phyloP scores from a whole-genome alignment of 352 stramenopile genomes.

The Globisporangium irregulare region DNA sequence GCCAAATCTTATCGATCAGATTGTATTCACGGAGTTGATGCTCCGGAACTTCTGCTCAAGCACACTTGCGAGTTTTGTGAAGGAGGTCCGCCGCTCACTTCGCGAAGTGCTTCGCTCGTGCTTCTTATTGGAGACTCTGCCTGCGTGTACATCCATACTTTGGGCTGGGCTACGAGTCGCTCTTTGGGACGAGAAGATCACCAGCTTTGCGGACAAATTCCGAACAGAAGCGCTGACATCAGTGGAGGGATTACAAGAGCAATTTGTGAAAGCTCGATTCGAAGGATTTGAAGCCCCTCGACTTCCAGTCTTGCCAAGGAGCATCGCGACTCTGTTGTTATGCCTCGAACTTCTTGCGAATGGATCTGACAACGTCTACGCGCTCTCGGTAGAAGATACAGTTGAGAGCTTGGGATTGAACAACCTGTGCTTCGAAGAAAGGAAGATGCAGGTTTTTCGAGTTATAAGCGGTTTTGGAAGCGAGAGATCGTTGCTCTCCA shows the following conservation, averaged over 20 bases:
- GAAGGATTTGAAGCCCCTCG: background rate
- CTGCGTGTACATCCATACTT: constrained; percentile 15
- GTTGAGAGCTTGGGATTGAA: background rate
- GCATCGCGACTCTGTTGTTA: background rate
- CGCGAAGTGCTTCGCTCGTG: constrained; percentile 9
- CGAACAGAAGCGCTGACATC: background rate
- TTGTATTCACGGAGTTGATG: constrained; percentile 26
- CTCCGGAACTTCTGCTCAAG: constrained; percentile 18
- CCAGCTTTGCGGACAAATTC: constrained; percentile 15
- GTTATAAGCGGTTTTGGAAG: background rate
- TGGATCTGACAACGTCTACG: background rate
- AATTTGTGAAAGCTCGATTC: constrained; percentile 1
- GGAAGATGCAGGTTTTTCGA: constrained; percentile 2
- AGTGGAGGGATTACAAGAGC: background rate
- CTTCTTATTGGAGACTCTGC: background rate
- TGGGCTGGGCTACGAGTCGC: constrained; percentile 19
- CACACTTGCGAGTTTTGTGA: background rate
- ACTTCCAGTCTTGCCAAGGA: background rate
- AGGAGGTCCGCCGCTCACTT: background rate
- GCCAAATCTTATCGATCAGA: constrained; percentile 5
- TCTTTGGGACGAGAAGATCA: constrained; percentile 25
- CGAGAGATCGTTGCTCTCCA: background rate
- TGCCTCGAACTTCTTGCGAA: constrained; percentile 3
- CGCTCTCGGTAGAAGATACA: background rate
- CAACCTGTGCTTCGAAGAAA: background rate